These are phyloP conservation scores for Diaporthe sp. DNA, from an alignment of 2,329 filamentous ascomycete species.

Conservation along the genomic window DNA sequence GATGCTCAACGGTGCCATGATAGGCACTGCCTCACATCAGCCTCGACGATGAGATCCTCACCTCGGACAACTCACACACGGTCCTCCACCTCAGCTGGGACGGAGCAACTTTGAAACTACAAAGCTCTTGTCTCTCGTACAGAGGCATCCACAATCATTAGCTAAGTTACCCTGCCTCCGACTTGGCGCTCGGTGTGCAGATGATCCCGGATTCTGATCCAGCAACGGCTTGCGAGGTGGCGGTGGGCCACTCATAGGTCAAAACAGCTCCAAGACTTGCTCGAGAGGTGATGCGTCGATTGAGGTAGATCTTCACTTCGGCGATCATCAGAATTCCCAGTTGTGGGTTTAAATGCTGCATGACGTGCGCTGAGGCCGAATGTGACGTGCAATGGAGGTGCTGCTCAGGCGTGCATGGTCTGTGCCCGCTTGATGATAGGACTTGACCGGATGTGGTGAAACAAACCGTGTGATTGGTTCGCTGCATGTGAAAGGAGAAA, in stretches of 20 bases:
- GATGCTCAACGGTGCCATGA: background rate
- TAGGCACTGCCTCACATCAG: slow-evolving; percentile 9
- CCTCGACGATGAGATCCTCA: background rate
- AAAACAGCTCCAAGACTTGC: background rate
- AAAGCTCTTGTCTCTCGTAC: slow-evolving; percentile 7
- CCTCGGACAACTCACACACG: background rate
- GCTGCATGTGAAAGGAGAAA: background rate
- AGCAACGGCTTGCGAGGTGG: slow-evolving; percentile 2
- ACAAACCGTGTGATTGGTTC: background rate
- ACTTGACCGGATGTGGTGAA: background rate
- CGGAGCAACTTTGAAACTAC: slow-evolving; percentile 14
- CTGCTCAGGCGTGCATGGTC: slow-evolving; percentile 3
- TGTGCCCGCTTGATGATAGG: slow-evolving; percentile 8
- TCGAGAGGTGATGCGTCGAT: background rate
- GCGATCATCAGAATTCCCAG: background rate
- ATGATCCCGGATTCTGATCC: background rate
- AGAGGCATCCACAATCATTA: background rate
- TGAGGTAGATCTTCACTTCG: background rate
- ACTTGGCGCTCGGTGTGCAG: slow-evolving; percentile 16
- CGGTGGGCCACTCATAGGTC: background rate
- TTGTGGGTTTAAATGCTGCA: background rate
- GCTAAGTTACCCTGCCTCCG: background rate
- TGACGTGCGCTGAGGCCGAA: slow-evolving; percentile 9
- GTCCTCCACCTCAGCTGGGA: slow-evolving; percentile 10
- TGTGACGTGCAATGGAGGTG: background rate